Percentiles rank a stretch among this genome's conserved stretches.
Conservation (phyloP, 139 green algal species). For the Gonium pectorale region DNA sequence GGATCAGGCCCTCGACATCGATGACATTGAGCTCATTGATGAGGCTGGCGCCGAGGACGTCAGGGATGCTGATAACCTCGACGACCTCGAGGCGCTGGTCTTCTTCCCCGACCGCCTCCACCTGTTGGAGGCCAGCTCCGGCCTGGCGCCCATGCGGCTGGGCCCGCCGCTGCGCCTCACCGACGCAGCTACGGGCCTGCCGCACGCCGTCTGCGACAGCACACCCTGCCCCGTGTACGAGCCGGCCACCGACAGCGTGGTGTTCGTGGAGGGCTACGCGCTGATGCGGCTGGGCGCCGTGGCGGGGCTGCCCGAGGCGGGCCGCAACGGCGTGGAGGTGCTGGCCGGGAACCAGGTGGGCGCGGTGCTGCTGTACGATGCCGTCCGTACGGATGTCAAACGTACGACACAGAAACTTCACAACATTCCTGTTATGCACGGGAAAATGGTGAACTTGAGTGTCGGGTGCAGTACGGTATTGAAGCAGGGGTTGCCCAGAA, state of each 20-base stretch:
- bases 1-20: neutral
- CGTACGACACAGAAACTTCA: no score
- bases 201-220: conserved; percentile 10
- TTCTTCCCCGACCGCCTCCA: conserved; percentile 6
- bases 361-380: no score
- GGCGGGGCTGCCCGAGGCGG: no score
- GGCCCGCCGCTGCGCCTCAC: neutral
- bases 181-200: neutral
- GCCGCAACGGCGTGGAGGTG: neutral
- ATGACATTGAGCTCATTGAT: neutral
- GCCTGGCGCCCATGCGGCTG: neutral
- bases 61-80: neutral
- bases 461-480: no score
- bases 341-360: neutral
- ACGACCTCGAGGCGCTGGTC: neutral
- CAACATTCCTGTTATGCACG: no score
- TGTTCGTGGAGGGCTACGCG: conserved; percentile 21
- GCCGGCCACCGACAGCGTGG: neutral
- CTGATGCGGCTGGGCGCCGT: neutral
- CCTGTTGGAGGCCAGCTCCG: neutral
- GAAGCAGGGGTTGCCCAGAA: no score
- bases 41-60: neutral
- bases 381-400: no score
- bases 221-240: conserved; percentile 4
- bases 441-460: no score